Percentiles rank a stretch among this genome's conserved stretches.
Conservation (phyloP, 257 asterid genomes). For the Solanum corneliomulleri region DNA sequence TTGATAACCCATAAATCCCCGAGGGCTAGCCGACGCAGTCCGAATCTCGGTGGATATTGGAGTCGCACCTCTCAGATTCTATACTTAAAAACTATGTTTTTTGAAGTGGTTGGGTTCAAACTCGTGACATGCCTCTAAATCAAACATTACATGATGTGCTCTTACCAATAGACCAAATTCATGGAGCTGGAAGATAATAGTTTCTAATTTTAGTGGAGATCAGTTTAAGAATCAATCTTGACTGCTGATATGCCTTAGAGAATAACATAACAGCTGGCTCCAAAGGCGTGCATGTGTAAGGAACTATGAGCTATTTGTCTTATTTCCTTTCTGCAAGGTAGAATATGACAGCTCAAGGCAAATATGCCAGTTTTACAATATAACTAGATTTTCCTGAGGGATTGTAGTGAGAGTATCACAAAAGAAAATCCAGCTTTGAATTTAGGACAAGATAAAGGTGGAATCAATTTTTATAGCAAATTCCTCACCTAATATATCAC, state of each 20-base stretch:
- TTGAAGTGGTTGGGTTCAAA: not conserved
- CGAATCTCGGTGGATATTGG: not conserved
- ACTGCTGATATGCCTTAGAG: not conserved
- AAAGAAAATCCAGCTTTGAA: not conserved
- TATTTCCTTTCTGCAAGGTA: not conserved
- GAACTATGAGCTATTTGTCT: not conserved
- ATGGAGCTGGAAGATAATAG: not conserved
- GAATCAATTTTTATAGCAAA: not conserved
- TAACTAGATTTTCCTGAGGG: not conserved
- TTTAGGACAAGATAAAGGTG: not conserved
- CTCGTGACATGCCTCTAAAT: not conserved
- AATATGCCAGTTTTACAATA: not conserved
- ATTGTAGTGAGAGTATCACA: not conserved
- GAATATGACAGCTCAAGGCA: not conserved
- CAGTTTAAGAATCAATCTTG: not conserved
- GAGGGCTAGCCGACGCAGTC: not conserved
- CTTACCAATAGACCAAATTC: not conserved
- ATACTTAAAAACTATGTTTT: not conserved
- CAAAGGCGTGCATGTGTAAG: not conserved
- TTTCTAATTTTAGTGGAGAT: not conserved
- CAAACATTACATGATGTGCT: not conserved
- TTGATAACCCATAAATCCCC: not conserved
- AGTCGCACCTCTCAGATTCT: not conserved
- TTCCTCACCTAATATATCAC: not conserved
- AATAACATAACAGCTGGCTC: not conserved